These are phyloP conservation scores for Tricladium varicosporioides DNA, from an alignment of 2,329 filamentous ascomycete species.

Conservation along the genomic window DNA sequence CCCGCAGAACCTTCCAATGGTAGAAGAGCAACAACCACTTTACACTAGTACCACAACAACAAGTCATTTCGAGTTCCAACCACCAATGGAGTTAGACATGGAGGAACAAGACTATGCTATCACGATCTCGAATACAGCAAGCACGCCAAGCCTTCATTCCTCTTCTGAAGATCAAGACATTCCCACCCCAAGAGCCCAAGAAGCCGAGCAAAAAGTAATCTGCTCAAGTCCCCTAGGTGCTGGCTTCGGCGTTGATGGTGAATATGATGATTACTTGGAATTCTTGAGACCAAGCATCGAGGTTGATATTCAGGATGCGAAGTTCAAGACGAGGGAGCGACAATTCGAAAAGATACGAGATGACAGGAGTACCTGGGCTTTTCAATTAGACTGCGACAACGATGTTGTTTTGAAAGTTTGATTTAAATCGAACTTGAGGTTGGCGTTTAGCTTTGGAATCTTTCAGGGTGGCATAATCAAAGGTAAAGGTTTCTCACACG, in stretches of 20 bases:
- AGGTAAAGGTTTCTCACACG: too few species aligned
- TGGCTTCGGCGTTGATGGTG: background rate
- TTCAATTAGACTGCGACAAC: background rate
- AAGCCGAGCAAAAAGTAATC: background rate
- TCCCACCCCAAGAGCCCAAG: background rate
- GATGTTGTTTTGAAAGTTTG: background rate
- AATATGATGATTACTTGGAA: constrained; percentile 2
- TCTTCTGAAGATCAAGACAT: too few species aligned
- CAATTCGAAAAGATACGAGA: background rate
- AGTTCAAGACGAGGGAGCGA: background rate
- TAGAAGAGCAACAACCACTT: background rate
- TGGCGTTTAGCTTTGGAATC: background rate
- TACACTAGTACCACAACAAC: background rate
- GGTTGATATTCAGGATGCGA: background rate
- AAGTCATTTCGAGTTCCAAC: background rate
- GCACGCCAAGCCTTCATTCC: too few species aligned
- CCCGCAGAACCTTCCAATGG: background rate
- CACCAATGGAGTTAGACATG: background rate
- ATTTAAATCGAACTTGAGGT: background rate
- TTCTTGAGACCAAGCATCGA: background rate
- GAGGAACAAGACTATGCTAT: background rate
- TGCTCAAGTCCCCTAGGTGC: background rate
- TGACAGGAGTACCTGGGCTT: background rate
- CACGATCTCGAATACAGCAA: background rate
- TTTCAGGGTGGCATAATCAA: background rate